A percentile compares a stretch with the other conserved stretches of the same genome.
phyloP scores from a whole-genome alignment of 768 basidiomycete genomes.

The Suillus lakei region DNA sequence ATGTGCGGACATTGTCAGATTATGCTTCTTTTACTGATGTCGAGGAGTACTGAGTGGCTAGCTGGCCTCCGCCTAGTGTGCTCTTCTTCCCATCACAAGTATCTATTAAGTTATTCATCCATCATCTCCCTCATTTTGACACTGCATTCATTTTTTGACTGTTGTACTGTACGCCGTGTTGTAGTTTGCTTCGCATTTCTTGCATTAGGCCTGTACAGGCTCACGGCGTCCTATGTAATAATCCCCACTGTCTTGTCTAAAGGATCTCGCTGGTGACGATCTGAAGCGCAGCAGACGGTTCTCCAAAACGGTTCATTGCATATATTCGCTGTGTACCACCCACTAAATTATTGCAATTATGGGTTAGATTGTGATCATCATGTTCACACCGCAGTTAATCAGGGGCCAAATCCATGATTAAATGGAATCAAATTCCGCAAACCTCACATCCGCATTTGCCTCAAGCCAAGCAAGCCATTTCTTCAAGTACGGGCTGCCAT shows the following conservation, averaged over 20 bases:
- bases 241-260: too few species aligned
- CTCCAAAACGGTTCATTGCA: not conserved
- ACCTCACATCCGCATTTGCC: constrained; percentile 86
- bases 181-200: constrained; percentile 11
- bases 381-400: not conserved
- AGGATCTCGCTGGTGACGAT: not conserved
- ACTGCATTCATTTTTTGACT: constrained; percentile 11
- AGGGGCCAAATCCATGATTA: not conserved
- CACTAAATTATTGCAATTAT: not conserved
- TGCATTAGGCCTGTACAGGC: not conserved
- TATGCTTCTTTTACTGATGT: constrained; percentile 74
- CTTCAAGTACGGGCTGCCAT: constrained; percentile 85
- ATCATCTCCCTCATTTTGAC: not conserved
- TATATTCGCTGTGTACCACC: not conserved
- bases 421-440: constrained; percentile 65
- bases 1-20: constrained; percentile 74
- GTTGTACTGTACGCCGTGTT: constrained; percentile 13
- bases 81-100: not conserved
- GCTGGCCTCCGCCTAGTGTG: constrained; percentile 11
- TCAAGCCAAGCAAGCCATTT: constrained; percentile 94
- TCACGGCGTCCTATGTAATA: not conserved
- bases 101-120: constrained; percentile 7
- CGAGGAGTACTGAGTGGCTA: constrained; percentile 61
- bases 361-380: not conserved
- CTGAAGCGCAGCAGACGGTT: not conserved